Conservation (phyloP, 2,329 filamentous ascomycete species). For the Epichloe aotearoae region DNA sequence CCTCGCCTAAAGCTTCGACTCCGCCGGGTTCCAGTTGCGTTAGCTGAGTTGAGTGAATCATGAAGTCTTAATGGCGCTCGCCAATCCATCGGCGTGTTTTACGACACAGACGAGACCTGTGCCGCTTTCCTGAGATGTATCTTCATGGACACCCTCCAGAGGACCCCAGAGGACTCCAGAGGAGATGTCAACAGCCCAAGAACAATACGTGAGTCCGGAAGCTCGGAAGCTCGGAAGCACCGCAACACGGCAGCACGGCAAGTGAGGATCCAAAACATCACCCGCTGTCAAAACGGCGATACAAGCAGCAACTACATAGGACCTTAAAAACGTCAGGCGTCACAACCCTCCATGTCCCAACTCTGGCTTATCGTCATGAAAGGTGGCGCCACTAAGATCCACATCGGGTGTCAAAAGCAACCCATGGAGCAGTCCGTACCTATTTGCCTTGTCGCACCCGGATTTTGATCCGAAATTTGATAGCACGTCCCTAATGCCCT, state of each 20-base stretch:
- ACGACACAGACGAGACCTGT: not conserved
- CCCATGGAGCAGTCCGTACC: not conserved
- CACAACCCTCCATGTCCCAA: too few species aligned
- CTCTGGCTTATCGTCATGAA: too few species aligned
- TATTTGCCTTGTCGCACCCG: not conserved
- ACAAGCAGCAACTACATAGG: not conserved
- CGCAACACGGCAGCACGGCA: not conserved
- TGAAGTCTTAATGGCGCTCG: not conserved
- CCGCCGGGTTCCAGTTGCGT: too few species aligned
- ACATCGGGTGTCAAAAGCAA: not conserved
- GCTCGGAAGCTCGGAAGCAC: not conserved
- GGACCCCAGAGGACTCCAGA: too few species aligned
- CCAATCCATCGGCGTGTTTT: not conserved
- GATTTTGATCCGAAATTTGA: not conserved
- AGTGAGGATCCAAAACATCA: not conserved
- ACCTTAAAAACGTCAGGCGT: too few species aligned
- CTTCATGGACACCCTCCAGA: too few species aligned
- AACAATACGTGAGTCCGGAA: too few species aligned
- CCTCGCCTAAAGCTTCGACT: not conserved
- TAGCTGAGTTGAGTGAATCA: not conserved
- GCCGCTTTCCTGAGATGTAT: too few species aligned
- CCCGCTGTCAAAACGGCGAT: not conserved
- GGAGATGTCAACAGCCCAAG: too few species aligned
- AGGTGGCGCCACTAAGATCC: too few species aligned
- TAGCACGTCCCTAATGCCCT: not conserved